Conservation (phyloP, 306 rosid species). For the Cucumis hystrix region DNA sequence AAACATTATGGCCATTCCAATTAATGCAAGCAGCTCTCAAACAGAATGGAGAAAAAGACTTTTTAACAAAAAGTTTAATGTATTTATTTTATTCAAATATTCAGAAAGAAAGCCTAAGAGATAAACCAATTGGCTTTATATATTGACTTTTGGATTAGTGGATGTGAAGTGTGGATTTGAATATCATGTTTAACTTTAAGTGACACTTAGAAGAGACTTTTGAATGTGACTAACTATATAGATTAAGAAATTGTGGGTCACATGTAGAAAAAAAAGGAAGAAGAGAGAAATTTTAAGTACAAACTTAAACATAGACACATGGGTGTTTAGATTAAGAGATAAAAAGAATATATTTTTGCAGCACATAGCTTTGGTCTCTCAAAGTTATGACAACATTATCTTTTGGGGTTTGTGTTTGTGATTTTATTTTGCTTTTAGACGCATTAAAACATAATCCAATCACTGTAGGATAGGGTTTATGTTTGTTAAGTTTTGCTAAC, state of each 20-base stretch:
- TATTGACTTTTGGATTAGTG: conserved; percentile 6
- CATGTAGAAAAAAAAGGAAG: background rate
- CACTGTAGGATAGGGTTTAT: background rate
- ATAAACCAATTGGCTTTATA: conserved; percentile 1
- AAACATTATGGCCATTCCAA: conserved; percentile 6
- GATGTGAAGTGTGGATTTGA: conserved; percentile 7
- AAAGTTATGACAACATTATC: conserved; percentile 29
- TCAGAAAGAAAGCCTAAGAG: background rate
- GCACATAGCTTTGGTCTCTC: conserved; percentile 25
- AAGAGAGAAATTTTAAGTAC: conserved; percentile 3
- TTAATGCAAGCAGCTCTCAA: conserved; percentile 9
- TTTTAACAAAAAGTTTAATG: background rate
- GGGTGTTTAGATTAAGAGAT: conserved; percentile 15
- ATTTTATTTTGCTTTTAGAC: conserved; percentile 13
- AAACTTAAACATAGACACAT: conserved; percentile 16
- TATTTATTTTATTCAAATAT: background rate
- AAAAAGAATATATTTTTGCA: background rate
- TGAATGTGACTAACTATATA: conserved; percentile 18
- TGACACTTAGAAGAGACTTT: conserved; percentile 21
- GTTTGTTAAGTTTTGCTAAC: background rate
- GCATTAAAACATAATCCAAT: background rate
- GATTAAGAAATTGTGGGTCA: conserved; percentile 13
- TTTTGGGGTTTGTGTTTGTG: conserved; percentile 13
- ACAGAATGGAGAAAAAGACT: background rate
- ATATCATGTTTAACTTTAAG: conserved; percentile 2